Percentiles rank a stretch among this genome's conserved stretches.
Conservation (phyloP, 768 basidiomycete species). For the Auricularia sp. region DNA sequence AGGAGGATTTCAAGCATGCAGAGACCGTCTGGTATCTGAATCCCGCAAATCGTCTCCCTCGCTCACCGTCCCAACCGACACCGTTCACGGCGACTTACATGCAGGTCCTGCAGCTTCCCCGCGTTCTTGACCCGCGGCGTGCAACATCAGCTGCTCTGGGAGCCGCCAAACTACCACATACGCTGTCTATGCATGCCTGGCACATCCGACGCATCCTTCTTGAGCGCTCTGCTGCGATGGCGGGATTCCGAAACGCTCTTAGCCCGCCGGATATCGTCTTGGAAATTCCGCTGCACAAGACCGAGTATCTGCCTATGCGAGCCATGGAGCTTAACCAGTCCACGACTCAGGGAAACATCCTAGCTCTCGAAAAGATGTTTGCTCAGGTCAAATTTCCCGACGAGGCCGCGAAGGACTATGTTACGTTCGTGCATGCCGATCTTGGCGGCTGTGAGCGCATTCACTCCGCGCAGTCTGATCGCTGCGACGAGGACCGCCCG, state of each 20-base stretch:
- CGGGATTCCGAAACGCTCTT: neutral
- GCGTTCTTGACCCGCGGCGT: no score
- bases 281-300: neutral
- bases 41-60: neutral
- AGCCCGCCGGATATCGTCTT: neutral
- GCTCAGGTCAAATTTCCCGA: neutral
- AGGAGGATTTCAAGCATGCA: neutral
- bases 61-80: neutral
- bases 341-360: neutral
- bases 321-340: neutral
- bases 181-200: no score
- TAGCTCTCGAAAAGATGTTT: neutral
- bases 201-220: no score
- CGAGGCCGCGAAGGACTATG: constrained; percentile 6
- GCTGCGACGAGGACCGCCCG: constrained; percentile 20
- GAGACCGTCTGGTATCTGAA: neutral
- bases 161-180: no score
- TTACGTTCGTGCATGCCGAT: constrained; percentile 22
- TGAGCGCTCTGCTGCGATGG: no score
- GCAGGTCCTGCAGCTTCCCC: no score
- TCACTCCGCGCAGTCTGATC: constrained; percentile 7
- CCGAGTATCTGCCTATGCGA: neutral
- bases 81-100: neutral
- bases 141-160: no score
- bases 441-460: constrained; percentile 20